Percentiles rank a stretch among this genome's conserved stretches.
Evolutionary conservation across 2,329 filamentous ascomycete species (phyloP).

Genomic region (Microcyclosporella mali): DNA sequence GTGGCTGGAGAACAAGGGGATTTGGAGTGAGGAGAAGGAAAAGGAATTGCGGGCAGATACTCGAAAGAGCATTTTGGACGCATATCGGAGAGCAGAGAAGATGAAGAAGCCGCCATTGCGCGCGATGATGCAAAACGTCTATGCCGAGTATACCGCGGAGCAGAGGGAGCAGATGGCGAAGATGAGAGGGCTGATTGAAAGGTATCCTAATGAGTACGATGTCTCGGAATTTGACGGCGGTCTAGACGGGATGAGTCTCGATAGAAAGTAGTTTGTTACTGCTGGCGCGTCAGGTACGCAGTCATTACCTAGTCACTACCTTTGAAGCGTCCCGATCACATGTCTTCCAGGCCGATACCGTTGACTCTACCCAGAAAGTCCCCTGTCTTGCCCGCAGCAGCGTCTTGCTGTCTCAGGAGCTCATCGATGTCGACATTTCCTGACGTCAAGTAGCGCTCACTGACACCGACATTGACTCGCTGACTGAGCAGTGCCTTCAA

Average conservation of each 20-base stretch:
- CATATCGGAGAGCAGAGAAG: constrained; percentile 76
- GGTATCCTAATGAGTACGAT: constrained; percentile 91
- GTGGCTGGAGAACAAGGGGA: constrained; percentile 75
- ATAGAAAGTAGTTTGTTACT: constrained; percentile 5
- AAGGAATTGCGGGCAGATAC: constrained; percentile 60
- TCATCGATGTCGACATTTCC: constrained; percentile 75
- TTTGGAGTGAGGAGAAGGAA: constrained; percentile 83
- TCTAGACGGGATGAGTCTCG: constrained; percentile 51
- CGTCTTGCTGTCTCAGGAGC: constrained; percentile 46
- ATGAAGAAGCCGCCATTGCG: constrained; percentile 70
- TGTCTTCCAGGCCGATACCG: constrained; percentile 36
- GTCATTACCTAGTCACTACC: too few relatives aligned
- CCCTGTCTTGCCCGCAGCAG: constrained; percentile 53
- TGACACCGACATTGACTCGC: constrained; percentile 80
- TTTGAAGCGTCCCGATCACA: too few relatives aligned
- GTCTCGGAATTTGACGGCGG: constrained; percentile 69
- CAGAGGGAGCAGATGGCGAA: constrained; percentile 67
- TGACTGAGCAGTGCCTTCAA: constrained; percentile 63
- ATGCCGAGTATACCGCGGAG: constrained; percentile 79
- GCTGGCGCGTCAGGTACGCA: neutral
- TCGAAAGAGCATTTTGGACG: constrained; percentile 70
- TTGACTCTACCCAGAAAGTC: constrained; percentile 58
- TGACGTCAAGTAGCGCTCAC: constrained; percentile 76
- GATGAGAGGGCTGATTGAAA: constrained; percentile 69
- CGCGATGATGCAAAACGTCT: constrained; percentile 78